A percentile compares a stretch with the other conserved stretches of the same genome.
phyloP scores from a whole-genome alignment of 495 filamentous ascomycete species.

The Neurospora sp. region DNA sequence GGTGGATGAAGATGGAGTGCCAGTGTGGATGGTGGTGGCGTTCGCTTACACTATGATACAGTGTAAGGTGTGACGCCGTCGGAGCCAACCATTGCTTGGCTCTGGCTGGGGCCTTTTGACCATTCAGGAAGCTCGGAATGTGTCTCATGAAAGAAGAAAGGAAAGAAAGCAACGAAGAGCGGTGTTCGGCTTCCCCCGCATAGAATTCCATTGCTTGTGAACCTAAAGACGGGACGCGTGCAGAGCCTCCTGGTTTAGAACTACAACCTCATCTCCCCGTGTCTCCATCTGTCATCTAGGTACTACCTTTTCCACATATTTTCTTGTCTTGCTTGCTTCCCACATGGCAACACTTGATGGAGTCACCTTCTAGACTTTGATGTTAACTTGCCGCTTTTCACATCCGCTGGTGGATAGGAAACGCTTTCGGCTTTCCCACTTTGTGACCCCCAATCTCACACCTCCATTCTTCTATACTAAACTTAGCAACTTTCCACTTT shows the following conservation, averaged over 20 bases:
- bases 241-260: background rate
- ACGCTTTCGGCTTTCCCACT: background rate
- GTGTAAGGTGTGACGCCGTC: background rate
- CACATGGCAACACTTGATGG: background rate
- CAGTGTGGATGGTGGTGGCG: background rate
- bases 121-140: background rate
- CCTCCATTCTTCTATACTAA: background rate
- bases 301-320: background rate
- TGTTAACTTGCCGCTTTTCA: background rate
- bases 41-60: background rate
- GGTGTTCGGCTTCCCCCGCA: background rate
- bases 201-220: background rate
- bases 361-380: background rate
- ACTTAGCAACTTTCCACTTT: background rate
- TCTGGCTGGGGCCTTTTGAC: background rate
- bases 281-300: background rate
- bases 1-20: background rate
- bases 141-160: background rate
- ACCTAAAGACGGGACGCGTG: background rate
- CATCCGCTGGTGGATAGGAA: background rate
- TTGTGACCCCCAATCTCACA: background rate
- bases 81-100: background rate
- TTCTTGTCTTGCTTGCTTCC: background rate
- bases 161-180: background rate
- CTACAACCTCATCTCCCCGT: background rate